Base-by-base conservation (phyloP, 768 basidiomycete genomes). In the Lactarius quietus region DNA sequence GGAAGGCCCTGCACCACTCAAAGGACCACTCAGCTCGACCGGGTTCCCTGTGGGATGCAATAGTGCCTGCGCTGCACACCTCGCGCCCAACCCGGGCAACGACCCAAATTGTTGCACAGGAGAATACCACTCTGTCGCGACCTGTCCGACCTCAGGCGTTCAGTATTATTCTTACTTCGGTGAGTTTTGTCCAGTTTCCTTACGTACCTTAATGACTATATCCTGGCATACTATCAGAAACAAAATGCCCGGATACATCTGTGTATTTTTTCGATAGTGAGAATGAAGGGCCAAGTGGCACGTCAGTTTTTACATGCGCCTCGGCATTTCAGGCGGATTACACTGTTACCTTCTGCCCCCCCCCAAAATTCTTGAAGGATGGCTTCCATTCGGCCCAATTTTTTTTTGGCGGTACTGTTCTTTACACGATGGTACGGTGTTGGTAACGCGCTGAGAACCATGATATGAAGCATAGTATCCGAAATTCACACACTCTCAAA, bases 51-150 rank as follows among this genome's bases (percentile, higher is more conserved):
- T 78, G 1, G 81, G 81, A 31, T 82, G 81, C 74, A 78, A 77
- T 70, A 77, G 74, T 59, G 80, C 79, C 6, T 82, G 81, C 69
- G 56, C 64, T 17, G 78, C 79, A 9, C 7, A 78, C 55, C 71
- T 81, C 28, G 73, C 74, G 63, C 78, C 77, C 18, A 20, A 43
- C 20, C 41, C 41, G 20, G 7, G 8, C 41, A 43, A 43, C 4
- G 86, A 85, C 28, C 74, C 79, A 4, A 86, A 88, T 70, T 89
- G 88, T 73, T 90, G 88, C 81, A 18, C 81, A 17, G 88, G 88
- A 14, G 73, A 72, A 48, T 77, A 81, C 74, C 74, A 73, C 72
- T 85, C 83, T 7, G 74, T 84, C 1, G 74, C 70, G 14, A 87
- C 85, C 0, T 89, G 87, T 73, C 87, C 85, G 20, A 66, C 77